Evolutionary conservation across 768 basidiomycete species (phyloP).

Genomic region (Lactarius hengduanensis): DNA sequence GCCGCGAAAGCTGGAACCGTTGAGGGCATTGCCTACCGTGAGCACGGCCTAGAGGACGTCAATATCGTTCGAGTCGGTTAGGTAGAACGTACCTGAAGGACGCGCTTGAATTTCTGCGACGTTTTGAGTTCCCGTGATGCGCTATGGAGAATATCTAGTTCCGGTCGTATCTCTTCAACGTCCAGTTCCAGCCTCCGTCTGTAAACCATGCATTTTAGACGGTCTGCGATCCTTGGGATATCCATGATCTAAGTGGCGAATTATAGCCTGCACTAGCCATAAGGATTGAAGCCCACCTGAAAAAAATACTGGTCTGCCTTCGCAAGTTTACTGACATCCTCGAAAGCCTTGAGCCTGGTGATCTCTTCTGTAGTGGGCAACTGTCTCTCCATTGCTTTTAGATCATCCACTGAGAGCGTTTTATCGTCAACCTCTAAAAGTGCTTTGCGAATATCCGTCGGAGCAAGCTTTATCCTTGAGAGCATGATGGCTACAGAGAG

Average conservation of each 20-base stretch:
- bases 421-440: conserved; percentile 71
- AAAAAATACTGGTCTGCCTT: conserved; percentile 83
- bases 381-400: conserved; percentile 71
- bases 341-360: conserved; percentile 64
- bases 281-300: conserved; percentile 48
- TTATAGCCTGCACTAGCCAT: not conserved
- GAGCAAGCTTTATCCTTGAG: conserved; percentile 63
- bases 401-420: conserved; percentile 65
- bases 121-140: conserved; percentile 68
- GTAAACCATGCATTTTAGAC: conserved; percentile 82
- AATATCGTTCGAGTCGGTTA: conserved; percentile 11
- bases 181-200: conserved; percentile 79
- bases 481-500: conserved; percentile 73
- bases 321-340: conserved; percentile 68
- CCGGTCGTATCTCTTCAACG: conserved; percentile 79
- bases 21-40: conserved; percentile 77
- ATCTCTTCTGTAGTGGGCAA: conserved; percentile 84
- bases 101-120: conserved; percentile 63
- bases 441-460: conserved; percentile 65
- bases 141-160: conserved; percentile 67
- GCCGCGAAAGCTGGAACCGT: conserved; percentile 80
- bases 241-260: conserved; percentile 58
- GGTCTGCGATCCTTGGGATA: conserved; percentile 70
- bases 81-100: conserved; percentile 54
- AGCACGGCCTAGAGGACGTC: conserved; percentile 57